Evolutionary conservation across 2,329 filamentous ascomycete species (phyloP).

Genomic region (Microdochium paspali): DNA sequence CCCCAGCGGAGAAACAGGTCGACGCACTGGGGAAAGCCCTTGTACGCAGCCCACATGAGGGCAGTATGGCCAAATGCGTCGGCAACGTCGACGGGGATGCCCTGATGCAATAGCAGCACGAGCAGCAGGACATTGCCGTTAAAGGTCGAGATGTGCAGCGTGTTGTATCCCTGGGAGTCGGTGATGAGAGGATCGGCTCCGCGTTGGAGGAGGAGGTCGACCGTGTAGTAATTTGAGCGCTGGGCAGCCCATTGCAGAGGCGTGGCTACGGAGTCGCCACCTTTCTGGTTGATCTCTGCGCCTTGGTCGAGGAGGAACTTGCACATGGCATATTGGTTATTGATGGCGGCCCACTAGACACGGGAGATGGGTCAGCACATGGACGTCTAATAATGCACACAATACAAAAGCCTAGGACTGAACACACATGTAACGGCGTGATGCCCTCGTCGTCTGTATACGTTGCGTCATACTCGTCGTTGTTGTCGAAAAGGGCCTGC

Average conservation of each 20-base stretch:
- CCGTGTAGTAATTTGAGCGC: conserved; percentile 91
- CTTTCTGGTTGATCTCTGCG: conserved; percentile 89
- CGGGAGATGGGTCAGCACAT: conserved; percentile 16
- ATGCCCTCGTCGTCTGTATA: conserved; percentile 89
- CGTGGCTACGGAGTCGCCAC: conserved; percentile 89
- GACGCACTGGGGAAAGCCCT: conserved; percentile 86
- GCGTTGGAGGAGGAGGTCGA: conserved; percentile 82
- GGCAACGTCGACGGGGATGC: conserved; percentile 84
- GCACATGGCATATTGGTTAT: conserved; percentile 96
- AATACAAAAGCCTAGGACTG: conserved; percentile 96
- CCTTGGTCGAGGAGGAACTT: conserved; percentile 80
- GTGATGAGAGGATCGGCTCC: conserved; percentile 88
- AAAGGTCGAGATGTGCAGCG: conserved; percentile 92
- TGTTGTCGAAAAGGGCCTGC: conserved; percentile 81
- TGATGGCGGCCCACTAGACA: conserved; percentile 90
- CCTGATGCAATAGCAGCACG: conserved; percentile 83
- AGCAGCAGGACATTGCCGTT: conserved; percentile 91
- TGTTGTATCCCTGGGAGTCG: conserved; percentile 95
- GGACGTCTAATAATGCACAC: conserved; percentile 94
- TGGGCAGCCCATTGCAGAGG: conserved; percentile 96
- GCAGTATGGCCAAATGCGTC: conserved; percentile 88
- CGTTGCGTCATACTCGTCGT: conserved; percentile 69
- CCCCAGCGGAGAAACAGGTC: conserved; percentile 92
- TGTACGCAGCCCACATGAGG: conserved; percentile 98
- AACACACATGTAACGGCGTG: conserved; percentile 87